A percentile compares a stretch with the other conserved stretches of the same genome.
These are phyloP conservation scores for Diaporthe batatas DNA, from an alignment of 2,329 filamentous ascomycete species.

Conservation along the genomic window DNA sequence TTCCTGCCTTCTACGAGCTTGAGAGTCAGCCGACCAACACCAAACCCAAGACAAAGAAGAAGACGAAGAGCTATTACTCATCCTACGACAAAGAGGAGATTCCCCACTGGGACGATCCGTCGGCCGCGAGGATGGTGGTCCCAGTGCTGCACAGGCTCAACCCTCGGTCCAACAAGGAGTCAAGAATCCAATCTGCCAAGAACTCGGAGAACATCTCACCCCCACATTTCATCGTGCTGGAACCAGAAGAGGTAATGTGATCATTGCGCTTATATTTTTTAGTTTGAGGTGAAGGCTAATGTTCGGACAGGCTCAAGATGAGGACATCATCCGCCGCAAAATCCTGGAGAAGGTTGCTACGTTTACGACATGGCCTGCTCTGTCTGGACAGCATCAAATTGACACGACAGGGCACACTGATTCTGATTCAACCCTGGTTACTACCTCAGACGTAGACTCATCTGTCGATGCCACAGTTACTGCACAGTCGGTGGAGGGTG, in stretches of 20 bases:
- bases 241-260: conserved; percentile 74
- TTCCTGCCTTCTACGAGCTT: conserved; percentile 81
- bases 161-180: conserved; percentile 40
- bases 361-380: conserved; percentile 75
- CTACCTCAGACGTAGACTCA: conserved; percentile 73
- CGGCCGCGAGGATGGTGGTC: conserved; percentile 76
- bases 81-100: conserved; percentile 59
- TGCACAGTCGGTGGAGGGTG: conserved; percentile 84
- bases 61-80: conserved; percentile 59
- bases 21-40: conserved; percentile 85
- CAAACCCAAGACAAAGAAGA: conserved; percentile 61
- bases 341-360: conserved; percentile 81
- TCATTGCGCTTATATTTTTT: background rate
- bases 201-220: conserved; percentile 53
- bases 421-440: conserved; percentile 77
- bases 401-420: conserved; percentile 73
- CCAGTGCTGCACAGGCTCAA: conserved; percentile 75
- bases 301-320: conserved; percentile 58
- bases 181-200: conserved; percentile 40
- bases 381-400: conserved; percentile 11
- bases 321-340: conserved; percentile 84
- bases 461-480: conserved; percentile 75
- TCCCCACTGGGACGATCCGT: conserved; percentile 69
- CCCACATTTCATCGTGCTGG: conserved; percentile 82
- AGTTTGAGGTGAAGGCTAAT: conserved; percentile 52